phyloP scores from a whole-genome alignment of 2,329 filamentous ascomycete species.

The Trichoderma atroviride region DNA sequence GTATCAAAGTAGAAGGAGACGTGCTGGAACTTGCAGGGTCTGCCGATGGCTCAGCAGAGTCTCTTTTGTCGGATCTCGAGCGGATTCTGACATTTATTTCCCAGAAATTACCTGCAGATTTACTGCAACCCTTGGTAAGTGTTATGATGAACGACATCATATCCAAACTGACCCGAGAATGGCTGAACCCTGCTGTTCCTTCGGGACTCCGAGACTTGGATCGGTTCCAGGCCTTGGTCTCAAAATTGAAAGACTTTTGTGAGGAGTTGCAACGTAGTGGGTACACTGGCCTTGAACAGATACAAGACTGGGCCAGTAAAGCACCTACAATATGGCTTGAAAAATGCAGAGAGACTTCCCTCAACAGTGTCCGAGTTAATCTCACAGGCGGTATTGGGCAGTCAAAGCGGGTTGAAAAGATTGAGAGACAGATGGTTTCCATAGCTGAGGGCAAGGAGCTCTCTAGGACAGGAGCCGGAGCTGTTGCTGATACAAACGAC shows the following conservation, averaged over 20 bases:
- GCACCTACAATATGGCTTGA: constrained; percentile 83
- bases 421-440: constrained; percentile 81
- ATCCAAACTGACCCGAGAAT: constrained; percentile 68
- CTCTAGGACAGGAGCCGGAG: constrained; percentile 54
- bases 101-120: constrained; percentile 54
- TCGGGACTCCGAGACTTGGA: constrained; percentile 70
- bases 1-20: constrained; percentile 48
- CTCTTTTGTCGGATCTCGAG: constrained; percentile 58
- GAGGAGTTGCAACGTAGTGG: constrained; percentile 61
- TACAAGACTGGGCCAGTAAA: constrained; percentile 79
- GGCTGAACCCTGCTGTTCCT: constrained; percentile 78
- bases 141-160: constrained; percentile 72
- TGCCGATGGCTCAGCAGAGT: constrained; percentile 50
- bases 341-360: constrained; percentile 76
- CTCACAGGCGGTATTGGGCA: constrained; percentile 68
- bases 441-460: constrained; percentile 67
- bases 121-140: constrained; percentile 64
- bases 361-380: constrained; percentile 72
- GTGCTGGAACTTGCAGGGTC: constrained; percentile 48
- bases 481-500: constrained; percentile 56
- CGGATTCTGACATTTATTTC: constrained; percentile 56
- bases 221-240: constrained; percentile 71
- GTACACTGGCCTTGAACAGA: constrained; percentile 63
- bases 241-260: constrained; percentile 66
- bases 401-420: constrained; percentile 73